Evolutionary conservation across 148 eudicot species (phyloP).

Genomic region (Camellia granthamiana): DNA sequence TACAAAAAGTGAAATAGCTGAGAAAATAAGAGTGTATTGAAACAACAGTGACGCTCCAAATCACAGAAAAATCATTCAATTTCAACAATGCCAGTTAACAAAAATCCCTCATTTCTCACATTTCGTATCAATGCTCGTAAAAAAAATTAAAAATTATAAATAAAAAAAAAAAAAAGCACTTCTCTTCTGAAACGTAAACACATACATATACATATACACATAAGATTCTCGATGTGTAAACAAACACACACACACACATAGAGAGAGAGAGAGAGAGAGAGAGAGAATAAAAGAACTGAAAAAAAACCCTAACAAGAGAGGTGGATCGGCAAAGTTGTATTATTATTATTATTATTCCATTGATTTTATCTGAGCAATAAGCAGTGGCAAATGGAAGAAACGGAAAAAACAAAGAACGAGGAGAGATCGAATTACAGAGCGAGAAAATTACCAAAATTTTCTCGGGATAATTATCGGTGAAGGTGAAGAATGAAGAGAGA

Average conservation of each 20-base stretch:
- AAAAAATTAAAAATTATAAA: too few relatives aligned
- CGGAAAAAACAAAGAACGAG: neutral
- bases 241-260: neutral
- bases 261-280: neutral
- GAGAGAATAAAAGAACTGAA: neutral
- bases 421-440: neutral
- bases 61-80: neutral
- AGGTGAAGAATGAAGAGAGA: neutral
- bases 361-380: neutral
- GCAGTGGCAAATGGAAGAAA: neutral
- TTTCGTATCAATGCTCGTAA: neutral
- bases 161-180: neutral
- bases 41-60: neutral
- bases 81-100: constrained; percentile 18
- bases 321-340: constrained; percentile 7
- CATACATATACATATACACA: neutral
- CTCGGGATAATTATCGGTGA: constrained; percentile 11
- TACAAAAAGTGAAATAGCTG: constrained; percentile 3
- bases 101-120: constrained; percentile 9
- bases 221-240: neutral
- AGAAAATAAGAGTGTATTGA: neutral
- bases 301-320: constrained; percentile 10
- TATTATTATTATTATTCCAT: neutral
- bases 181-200: neutral
- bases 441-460: neutral